Percentiles rank a stretch among this genome's conserved stretches.
Conservation (phyloP, 371 early-diverging fungal species). For the Spraguea lophii region DNA sequence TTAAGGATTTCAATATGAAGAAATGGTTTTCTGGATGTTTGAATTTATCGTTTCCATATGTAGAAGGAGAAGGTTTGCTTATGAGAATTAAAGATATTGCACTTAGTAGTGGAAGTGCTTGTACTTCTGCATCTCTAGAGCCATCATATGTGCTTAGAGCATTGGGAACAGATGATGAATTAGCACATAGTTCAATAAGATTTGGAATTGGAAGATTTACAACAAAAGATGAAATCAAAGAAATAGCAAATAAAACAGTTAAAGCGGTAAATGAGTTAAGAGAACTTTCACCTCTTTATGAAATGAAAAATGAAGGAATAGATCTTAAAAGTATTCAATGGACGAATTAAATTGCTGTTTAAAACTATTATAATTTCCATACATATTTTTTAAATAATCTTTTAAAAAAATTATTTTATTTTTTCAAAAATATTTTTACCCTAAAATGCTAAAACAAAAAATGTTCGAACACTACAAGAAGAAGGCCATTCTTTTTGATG, state of each 20-base stretch:
- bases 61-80: slow-evolving; percentile 92
- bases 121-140: slow-evolving; percentile 91
- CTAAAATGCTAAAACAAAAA: too few relatives aligned
- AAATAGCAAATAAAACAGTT: slow-evolving; percentile 60
- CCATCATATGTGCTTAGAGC: slow-evolving; percentile 93
- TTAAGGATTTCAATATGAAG: background rate
- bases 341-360: too few relatives aligned
- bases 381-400: too few relatives aligned
- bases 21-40: slow-evolving; percentile 55
- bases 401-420: too few relatives aligned
- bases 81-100: slow-evolving; percentile 96
- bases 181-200: slow-evolving; percentile 87
- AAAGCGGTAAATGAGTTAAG: slow-evolving; percentile 70
- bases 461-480: too few relatives aligned
- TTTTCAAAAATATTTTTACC: too few relatives aligned
- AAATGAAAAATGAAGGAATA: slow-evolving; percentile 55
- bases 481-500: too few relatives aligned
- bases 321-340: slow-evolving; percentile 45
- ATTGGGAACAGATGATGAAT: slow-evolving; percentile 84
- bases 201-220: slow-evolving; percentile 96
- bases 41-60: slow-evolving; percentile 92
- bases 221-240: slow-evolving; percentile 78
- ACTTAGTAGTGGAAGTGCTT: slow-evolving; percentile 83
- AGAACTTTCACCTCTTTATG: slow-evolving; percentile 94
- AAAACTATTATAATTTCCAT: too few relatives aligned